A percentile compares a stretch with the other conserved stretches of the same genome.
Evolutionary conservation across 169 alveolate genomes (phyloP).

Genomic region (Cyclospora cayetanensis): DNA sequence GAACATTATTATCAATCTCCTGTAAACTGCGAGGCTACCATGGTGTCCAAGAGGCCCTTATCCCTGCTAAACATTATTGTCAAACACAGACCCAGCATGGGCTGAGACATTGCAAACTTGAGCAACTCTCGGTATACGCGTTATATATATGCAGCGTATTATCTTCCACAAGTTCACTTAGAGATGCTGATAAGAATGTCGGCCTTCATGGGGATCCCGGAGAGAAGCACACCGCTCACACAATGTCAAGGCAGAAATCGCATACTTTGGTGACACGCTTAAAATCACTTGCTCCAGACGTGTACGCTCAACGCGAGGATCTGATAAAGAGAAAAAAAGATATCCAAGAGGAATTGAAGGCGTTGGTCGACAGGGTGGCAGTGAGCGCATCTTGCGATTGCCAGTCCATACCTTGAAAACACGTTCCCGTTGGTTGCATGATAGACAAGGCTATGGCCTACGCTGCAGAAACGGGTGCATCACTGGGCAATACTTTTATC

Average conservation of each 20-base stretch:
- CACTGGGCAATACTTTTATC: not conserved
- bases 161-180: too few relatives aligned
- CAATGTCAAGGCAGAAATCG: not conserved
- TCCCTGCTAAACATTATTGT: too few relatives aligned
- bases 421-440: not conserved
- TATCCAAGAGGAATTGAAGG: not conserved
- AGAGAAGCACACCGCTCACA: too few relatives aligned
- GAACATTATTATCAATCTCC: too few relatives aligned
- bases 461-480: not conserved
- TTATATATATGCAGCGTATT: too few relatives aligned
- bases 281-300: not conserved
- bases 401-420: not conserved
- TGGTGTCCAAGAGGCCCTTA: too few relatives aligned
- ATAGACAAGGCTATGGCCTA: not conserved
- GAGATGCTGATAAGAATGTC: too few relatives aligned
- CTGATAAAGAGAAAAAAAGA: not conserved
- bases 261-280: not conserved
- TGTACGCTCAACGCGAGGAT: constrained; percentile 3
- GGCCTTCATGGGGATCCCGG: too few relatives aligned
- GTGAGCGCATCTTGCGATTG: not conserved
- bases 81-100: too few relatives aligned
- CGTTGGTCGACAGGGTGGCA: constrained; percentile 30
- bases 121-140: too few relatives aligned
- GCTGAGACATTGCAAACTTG: too few relatives aligned
- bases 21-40: too few relatives aligned